Base-by-base conservation (phyloP, 306 rosid genomes). In the Cucurbita maxima region DNA sequence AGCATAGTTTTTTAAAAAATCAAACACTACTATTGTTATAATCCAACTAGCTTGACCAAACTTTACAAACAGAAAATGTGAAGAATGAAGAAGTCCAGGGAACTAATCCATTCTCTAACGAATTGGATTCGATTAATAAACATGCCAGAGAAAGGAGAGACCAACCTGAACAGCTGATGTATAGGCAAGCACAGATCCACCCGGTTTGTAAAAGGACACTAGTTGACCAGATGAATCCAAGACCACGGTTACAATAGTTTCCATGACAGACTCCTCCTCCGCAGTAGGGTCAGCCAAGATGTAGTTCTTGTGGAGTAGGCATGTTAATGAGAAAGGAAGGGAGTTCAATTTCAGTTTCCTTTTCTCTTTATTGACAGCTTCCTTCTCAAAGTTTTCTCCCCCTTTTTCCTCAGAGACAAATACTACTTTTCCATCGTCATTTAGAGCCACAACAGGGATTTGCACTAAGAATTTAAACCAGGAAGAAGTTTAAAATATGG, bases 251-350 rank as follows among this genome's bases (percentile, higher is more conserved):
- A 88, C 87, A 58, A 82, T 80, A 77, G 97, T 90, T 83, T 93
- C 97, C 83, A 90, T 83, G 62, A 93, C 72, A 8, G 92, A 88
- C 72, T 93, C 98, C 84, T 93, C 98, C 86, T 93, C 94, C 41
- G 94, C 88, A 19, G 90, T 88, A 41, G 98, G 96, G 71, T 90
- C 97, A 18, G 92, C 94, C 83, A 90, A 79, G 78, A 90, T 87
- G 83, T 88, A 86, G 37, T 76, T 90, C 83, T 90, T 88, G 86
- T 90, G 84, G 81, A 90, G 96, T 77, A 86, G 59, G 84, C 97
- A 86, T 36, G 97, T 93, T 76, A 93, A 76, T 30, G 97, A 90
- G 74, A 88, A 86, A 18, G 97, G 97, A 83, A 84, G 75, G 45
- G 81, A 83, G 81, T 58, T 80, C 72, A 93, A 67, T 13, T 82